Evolutionary conservation across 169 alveolate genomes (phyloP), one percentile per base, ranked within the genome.

Genomic region (Plasmodium vivax): DNA sequence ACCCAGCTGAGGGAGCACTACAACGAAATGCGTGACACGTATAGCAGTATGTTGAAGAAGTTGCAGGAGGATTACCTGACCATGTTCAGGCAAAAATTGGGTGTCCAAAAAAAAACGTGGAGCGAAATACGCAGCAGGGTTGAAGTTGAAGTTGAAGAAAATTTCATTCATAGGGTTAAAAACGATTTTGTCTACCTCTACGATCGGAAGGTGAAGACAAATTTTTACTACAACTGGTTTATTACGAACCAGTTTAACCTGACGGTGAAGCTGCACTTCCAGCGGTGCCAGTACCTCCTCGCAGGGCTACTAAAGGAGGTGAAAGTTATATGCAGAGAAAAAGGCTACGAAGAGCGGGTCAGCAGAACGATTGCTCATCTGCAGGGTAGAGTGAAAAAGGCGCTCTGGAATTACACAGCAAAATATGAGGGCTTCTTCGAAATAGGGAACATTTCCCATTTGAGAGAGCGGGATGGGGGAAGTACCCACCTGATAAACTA

Each of bases 201-300:
- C 75, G 92, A 91, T 47, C 23, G 32, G 73, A 79, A 77, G 47
- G 23, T 88, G 2, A 88, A 88, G 23, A 88, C 56, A 14, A 79
- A 88, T 77, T 88, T 10, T 80, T 88, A 77, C 41, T 88, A 36
- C 23, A 88, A 88, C 36, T 79, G 45, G 3, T n/a, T 88, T 0
- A 79, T 88, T 2, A 77, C 88, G 19, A 77, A 88, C 27, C 71
- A 80, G 34, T 32, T 88, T 43, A 54, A 88, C 75, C 38, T 88
- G 23, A n/a, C 54, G 2, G 73, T 73, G 8, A 41, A 80, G 79
- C 14, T 56, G 8, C 79, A 88, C 36, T 56, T 88, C 71, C 41
- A 81, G 34, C 41, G 23, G 51, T 36, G 41, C 43, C 82, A 79
- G 16, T 88, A 88, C 73, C 34, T n/a, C 73, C 5, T 58, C 36